phyloP scores from a whole-genome alignment of 768 basidiomycete species.

The Termitomyces sp. region DNA sequence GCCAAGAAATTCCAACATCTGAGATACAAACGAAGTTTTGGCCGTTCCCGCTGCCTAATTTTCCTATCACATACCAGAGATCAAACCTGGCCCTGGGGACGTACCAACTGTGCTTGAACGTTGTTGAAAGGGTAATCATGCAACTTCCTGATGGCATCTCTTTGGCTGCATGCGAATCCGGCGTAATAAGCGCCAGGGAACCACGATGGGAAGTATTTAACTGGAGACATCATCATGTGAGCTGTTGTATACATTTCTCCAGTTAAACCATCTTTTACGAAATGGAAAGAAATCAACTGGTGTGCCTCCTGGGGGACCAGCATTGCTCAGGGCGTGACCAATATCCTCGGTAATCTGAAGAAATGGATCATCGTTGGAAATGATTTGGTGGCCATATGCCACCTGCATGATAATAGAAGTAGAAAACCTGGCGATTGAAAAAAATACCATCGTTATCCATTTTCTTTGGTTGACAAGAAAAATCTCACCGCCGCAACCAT shows the following conservation, averaged over 20 bases:
- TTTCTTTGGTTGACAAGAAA: too few species aligned
- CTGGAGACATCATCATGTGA: slow-evolving; percentile 12
- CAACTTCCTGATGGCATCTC: slow-evolving; percentile 14
- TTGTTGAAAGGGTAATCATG: slow-evolving; percentile 26
- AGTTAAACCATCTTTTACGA: slow-evolving; percentile 13
- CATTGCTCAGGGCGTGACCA: slow-evolving; percentile 16
- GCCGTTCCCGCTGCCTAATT: slow-evolving; percentile 16
- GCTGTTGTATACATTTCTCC: background rate
- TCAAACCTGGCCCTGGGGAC: background rate
- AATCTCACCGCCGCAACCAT: background rate
- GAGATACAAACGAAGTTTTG: slow-evolving; percentile 17
- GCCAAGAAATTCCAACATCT: slow-evolving; percentile 10
- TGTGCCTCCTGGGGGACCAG: slow-evolving; percentile 17
- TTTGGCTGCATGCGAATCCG: slow-evolving; percentile 12
- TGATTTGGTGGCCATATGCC: slow-evolving; percentile 27
- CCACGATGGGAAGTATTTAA: slow-evolving; percentile 28
- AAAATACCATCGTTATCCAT: too few species aligned
- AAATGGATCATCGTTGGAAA: slow-evolving; percentile 29
- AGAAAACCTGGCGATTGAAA: background rate
- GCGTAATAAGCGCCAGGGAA: slow-evolving; percentile 24
- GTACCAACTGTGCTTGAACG: slow-evolving; percentile 29
- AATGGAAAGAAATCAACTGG: slow-evolving; percentile 18
- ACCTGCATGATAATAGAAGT: slow-evolving; percentile 19
- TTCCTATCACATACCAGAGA: too few species aligned
- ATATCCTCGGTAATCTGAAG: slow-evolving; percentile 29